Base-by-base conservation (phyloP, 1,139 yeast genomes). In the Kurtzmaniella natalensis region DNA sequence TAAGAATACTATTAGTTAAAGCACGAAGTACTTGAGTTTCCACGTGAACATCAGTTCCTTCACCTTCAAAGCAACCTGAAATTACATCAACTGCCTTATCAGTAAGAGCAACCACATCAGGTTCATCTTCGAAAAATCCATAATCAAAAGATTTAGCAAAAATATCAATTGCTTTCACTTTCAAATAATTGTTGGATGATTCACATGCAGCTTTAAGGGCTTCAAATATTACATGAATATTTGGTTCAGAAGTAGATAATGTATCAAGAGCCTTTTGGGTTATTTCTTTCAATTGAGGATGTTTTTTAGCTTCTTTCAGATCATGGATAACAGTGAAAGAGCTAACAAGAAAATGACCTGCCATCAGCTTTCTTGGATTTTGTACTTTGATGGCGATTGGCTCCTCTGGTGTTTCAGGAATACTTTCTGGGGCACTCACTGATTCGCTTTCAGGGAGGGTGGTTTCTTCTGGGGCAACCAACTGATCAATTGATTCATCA, bases 1-100 rank as follows among this genome's bases (percentile, higher is more conserved):
- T 76, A 29, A 89, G 66, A 13, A 89, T 83, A 38, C 95, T 89
- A 42, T 92, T 88, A 60, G 92, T 81, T 37, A 94, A 70, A 0
- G 96, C 96, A 50, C 95, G 78, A 22, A 89, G 84, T 13, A 92
- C 92, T 59, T 94, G 98, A 36, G 92, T 62, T 61, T 94, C 98
- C 27, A 94, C 79, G 41, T 76, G 81, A 11, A 85, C 81, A 51
- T 89, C 95, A 0, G 97, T 87, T 2, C 88, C 87, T 55, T 89
- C 97, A 18, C 95, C 95, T 40, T 82, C 87, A 56, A 86, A 89
- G 45, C 95, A 85, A 15, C 83, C 79, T 25, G 94, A 77, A 20
- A 89, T 86, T 9, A 88, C 83, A 43, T 83, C 83, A 19, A 94
- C 84, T 1, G 95, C 88, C 14, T 84, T 84, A 50, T 88, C 95